Base-by-base conservation (phyloP, 768 basidiomycete genomes). In the Russula emetica region DNA sequence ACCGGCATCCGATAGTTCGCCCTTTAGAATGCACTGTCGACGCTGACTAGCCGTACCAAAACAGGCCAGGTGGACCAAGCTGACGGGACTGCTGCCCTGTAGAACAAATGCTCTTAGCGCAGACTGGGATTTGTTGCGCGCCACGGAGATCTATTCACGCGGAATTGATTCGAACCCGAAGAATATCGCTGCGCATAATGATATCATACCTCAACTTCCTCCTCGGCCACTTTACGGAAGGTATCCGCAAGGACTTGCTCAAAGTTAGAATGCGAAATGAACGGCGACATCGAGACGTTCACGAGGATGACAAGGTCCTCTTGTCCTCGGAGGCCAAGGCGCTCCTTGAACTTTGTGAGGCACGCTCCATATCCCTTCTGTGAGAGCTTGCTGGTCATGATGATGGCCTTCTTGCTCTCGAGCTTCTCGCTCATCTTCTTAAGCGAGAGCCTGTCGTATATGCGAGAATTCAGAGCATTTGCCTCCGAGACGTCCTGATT, bases 231-330 rank as follows among this genome's bases (percentile, higher is more conserved):
- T 22, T 71, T 49, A 55, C 71, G 66, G 66, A 81, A 78, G 1
- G 67, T 68, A 24, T 76, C 66, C 3, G 73, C 74, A 24, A 81
- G 61, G 24, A 71, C 67, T 18, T 68, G 45, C 1, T 72, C 66
- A 51, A 77, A 76, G 44, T 73, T 70, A 5, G 61, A 69, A 0
- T 67, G 51, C 7, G 56, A 55, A 7, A 42, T 36, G 45, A 78
- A 80, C 2, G 79, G 79, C 9, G 77, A 77, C 76, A 78, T 79
- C 22, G 74, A 72, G 22, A 78, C 76, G 49, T 76, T 79, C 38
- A 70, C 65, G 26, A 80, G 69, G 10, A 74, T 71, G 51, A 70
- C 75, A 0, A 81, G 70, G 51, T 78, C 75, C 53, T 74, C 69
- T 44, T 71, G 65, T 26, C 69, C 67, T n/a, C 58, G 59, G 3